phyloP scores from a whole-genome alignment of 2,329 filamentous ascomycete species.

The Colletotrichum tabaci region DNA sequence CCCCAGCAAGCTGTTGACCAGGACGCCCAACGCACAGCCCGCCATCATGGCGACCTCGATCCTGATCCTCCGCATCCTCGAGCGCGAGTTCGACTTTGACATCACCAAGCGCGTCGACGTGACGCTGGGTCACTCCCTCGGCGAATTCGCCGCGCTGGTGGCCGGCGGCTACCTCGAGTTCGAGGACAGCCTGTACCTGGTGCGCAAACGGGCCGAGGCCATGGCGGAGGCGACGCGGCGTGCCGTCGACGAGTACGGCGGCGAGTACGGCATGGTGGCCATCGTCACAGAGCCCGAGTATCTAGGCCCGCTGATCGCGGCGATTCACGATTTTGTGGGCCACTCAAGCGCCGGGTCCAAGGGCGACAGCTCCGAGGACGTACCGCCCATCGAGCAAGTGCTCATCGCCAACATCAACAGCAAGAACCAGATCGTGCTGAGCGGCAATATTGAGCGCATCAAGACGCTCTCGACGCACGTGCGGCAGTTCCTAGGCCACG shows the following conservation, averaged over 20 bases:
- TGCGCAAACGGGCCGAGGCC: conserved; percentile 82
- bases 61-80: conserved; percentile 88
- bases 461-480: conserved; percentile 86
- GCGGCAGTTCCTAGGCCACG: conserved; percentile 90
- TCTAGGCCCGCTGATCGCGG: conserved; percentile 76
- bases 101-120: conserved; percentile 81
- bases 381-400: conserved; percentile 87
- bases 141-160: conserved; percentile 93
- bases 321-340: conserved; percentile 85
- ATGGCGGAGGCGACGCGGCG: conserved; percentile 84
- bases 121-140: conserved; percentile 90
- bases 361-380: conserved; percentile 76
- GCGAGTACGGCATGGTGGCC: conserved; percentile 95
- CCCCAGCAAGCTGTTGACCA: conserved; percentile 82
- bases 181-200: conserved; percentile 82
- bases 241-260: conserved; percentile 77
- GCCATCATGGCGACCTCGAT: conserved; percentile 97
- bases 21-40: conserved; percentile 90
- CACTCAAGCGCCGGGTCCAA: conserved; percentile 76
- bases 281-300: conserved; percentile 89
- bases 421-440: conserved; percentile 96
- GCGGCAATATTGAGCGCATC: conserved; percentile 87
- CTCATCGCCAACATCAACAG: conserved; percentile 94
- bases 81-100: conserved; percentile 86
- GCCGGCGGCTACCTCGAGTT: conserved; percentile 86